Evolutionary conservation across 176 grass and related monocot genomes (phyloP), one percentile per base, ranked within the genome.

Genomic region (Musa itinerans): DNA sequence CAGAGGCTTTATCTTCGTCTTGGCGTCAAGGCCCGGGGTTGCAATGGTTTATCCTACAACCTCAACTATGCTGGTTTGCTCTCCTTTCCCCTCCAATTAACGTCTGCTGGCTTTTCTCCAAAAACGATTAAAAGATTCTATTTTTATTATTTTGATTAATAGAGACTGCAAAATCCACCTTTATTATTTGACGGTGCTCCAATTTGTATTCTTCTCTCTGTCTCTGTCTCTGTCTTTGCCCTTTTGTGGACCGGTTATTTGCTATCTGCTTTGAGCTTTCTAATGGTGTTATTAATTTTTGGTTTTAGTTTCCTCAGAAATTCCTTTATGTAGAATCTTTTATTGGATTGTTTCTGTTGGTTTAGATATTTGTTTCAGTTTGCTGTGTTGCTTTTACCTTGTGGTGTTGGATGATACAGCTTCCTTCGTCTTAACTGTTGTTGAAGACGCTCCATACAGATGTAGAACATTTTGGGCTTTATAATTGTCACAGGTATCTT

Each of bases 11-110:
- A 84, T 54, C 88, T 98, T 51, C 78, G 76, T 1, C 84, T 98
- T n/a, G 94, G 88, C 10, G 88, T 98, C 63, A 93, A 91, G 52
- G 81, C 88, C 4, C 87, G 90, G 1, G 94, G 94, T 1, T 93
- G 94, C 83, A 98, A 98, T 49, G 94, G 90, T 68, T 83, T 98
- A 72, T 97, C 90, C 10, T 97, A 93, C 82, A 87, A 88, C 14
- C 88, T 97, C 17, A 93, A 97, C 82, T 93, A 93, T n/a, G 88
- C 94, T 3, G 86, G 94, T 93, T 84, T 43, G 54, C 5, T 68
- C 8, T 74, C 53, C 13, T 23, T 20, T 54, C n/a, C 27, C 11
- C 23, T 19, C 26, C 49, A 8, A 21, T n/a, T 50, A 13, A 68
- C 27, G 10, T 29, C 10, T 25, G 26, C 24, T 26, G 54, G 54